A percentile compares a stretch with the other conserved stretches of the same genome.
Conservation (phyloP, 106 monocot genomes). For the Posidonia australis region DNA sequence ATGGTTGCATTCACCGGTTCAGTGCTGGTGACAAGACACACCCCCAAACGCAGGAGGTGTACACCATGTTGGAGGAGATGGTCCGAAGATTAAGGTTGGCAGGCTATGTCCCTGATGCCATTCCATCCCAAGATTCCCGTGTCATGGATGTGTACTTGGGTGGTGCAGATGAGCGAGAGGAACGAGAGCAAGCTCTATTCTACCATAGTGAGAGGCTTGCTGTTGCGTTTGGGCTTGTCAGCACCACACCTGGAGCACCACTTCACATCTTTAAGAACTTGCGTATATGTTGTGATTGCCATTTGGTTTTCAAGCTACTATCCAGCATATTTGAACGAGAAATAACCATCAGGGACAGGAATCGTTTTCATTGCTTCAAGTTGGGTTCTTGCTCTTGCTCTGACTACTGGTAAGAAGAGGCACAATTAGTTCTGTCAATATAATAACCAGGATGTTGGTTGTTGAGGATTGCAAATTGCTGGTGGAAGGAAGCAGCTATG, state of each 20-base stretch:
- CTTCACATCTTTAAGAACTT: slow-evolving; percentile 59
- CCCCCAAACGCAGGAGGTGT: slow-evolving; percentile 29
- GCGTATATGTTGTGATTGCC: slow-evolving; percentile 53
- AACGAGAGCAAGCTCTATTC: slow-evolving; percentile 36
- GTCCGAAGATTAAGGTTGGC: slow-evolving; percentile 18
- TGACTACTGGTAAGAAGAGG: slow-evolving; percentile 47
- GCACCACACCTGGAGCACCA: slow-evolving; percentile 27
- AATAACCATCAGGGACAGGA: slow-evolving; percentile 50
- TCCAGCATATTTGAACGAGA: slow-evolving; percentile 37
- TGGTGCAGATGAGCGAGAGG: slow-evolving; percentile 24
- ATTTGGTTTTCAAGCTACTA: slow-evolving; percentile 37
- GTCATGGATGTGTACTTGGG: slow-evolving; percentile 15
- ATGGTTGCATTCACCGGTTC: slow-evolving; percentile 47
- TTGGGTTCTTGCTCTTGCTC: slow-evolving; percentile 46
- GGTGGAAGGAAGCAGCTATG: too few species aligned
- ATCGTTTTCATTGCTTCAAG: slow-evolving; percentile 60
- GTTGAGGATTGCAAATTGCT: too few species aligned
- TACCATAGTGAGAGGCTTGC: slow-evolving; percentile 58
- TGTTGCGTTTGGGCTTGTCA: slow-evolving; percentile 41
- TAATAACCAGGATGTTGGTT: too few species aligned
- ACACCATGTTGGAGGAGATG: slow-evolving; percentile 42
- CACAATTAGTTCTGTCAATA: not conserved
- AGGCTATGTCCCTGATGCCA: slow-evolving; percentile 26
- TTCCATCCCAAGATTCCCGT: slow-evolving; percentile 12
- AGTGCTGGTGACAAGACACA: slow-evolving; percentile 45